These are phyloP conservation scores for Theileria equi DNA, from an alignment of 169 alveolate species.

Conservation along the genomic window DNA sequence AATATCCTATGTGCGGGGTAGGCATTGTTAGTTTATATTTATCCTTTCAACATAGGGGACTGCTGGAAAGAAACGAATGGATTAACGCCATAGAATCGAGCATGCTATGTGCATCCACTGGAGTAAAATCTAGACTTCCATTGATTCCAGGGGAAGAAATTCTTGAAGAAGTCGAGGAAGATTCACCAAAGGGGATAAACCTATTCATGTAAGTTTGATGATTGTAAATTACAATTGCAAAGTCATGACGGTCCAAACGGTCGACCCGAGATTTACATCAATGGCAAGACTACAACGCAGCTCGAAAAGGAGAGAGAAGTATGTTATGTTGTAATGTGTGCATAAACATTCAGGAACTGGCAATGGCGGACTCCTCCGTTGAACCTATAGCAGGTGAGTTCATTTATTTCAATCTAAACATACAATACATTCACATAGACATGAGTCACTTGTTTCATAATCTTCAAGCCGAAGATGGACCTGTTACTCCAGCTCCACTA, in stretches of 20 bases:
- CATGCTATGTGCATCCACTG: conserved; percentile 46
- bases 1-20: conserved; percentile 54
- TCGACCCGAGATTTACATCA: conserved; percentile 69
- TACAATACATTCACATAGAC: background rate
- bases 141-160: conserved; percentile 54
- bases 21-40: background rate
- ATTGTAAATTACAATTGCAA: background rate
- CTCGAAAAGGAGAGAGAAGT: conserved; percentile 65
- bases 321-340: background rate
- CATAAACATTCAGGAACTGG: conserved; percentile 17
- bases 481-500: background rate
- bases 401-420: background rate
- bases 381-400: conserved; percentile 24
- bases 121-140: conserved; percentile 48
- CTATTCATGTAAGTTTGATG: conserved; percentile 43
- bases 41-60: conserved; percentile 17
- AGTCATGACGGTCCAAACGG: conserved; percentile 73
- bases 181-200: conserved; percentile 49
- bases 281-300: conserved; percentile 69
- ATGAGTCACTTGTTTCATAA: conserved; percentile 39
- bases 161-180: conserved; percentile 50
- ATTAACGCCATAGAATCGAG: conserved; percentile 57
- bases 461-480: conserved; percentile 10
- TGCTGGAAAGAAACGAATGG: conserved; percentile 57
- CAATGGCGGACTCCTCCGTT: conserved; percentile 13